Evolutionary conservation across 129 eudicot species (phyloP), one percentile per base, ranked within the genome.

Genomic region (Sambucus nigra): DNA sequence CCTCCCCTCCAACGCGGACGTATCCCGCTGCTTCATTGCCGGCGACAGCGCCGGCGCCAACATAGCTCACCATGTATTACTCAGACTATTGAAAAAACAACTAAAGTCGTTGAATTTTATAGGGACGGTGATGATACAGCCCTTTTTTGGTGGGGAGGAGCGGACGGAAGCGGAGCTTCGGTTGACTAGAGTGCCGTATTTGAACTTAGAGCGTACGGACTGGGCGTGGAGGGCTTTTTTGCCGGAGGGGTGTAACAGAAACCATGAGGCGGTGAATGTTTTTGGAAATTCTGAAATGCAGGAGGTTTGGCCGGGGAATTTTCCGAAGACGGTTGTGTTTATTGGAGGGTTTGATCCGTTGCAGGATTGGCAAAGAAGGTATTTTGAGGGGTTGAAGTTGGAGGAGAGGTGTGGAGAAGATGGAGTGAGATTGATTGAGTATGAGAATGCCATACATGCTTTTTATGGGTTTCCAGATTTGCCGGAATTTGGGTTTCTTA

Each of bases 31-130:
- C 42, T 71, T 71, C 47, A 18, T 71, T 0, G 65, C 65, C 33
- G 76, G 76, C 15, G 76, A 71, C 25, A 55, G 66, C 41, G 71
- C 76, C 25, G 76, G 76, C 15, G 76, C 61, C 2, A 71, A 71
- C 54, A 29, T 71, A 9, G 70, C 71, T 8, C 76, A 71, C 53
- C 55, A 71, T 29, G 60, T 64, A 23, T 35, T 7, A 2, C 13
- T 35, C 42, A 7, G 38, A 35, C 42, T 35, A 1, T 2, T 35
- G 42, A 35, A 35, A 8, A 1, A 35, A 35, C 2, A 15, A 35
- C n/a, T n/a, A 35, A 2, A 35, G 42, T 15, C 12, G 38, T 31
- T 35, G 42, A 35, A 35, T 35, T 35, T 7, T 35, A 8, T 35
- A 1, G 6, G 67, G 73, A 32, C 10, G 7, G 64, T 68, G 33